Evolutionary conservation across 1,284 basidiomycete genomes (phyloP), one percentile per base, ranked within the genome.

Genomic region (Phlebopus sp.): DNA sequence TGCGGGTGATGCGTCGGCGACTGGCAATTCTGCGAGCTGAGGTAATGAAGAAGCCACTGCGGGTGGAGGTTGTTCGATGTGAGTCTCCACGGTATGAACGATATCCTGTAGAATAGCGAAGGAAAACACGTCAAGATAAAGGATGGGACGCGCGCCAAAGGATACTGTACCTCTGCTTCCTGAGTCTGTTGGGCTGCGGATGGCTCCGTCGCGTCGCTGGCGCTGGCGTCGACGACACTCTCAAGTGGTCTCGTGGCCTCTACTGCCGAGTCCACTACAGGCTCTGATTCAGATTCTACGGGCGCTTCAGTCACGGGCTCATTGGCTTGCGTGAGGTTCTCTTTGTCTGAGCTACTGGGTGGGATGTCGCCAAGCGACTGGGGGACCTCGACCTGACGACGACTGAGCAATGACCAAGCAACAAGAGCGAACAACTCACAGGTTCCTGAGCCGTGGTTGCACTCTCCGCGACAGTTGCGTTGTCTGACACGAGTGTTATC

Each of bases 121-220:
- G 37, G 18, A 23, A 21, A 21, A 11, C 35, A 11, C 23, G 18
- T 37, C 9, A 37, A 19, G 5, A 46, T 19, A 35, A 48, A 17
- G 44, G 23, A 30, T 48, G 23, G 30, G 27, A 47, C 46, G 35
- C 35, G 46, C 47, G 11, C 15, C 15, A 23, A 31, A 11, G 21
- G 19, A 17, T 29, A 15, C n/a, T 35, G 29, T 1, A 47, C 46
- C 40, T 45, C 46, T 25, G 17, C 5, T 37, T 37, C 29, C 14
- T 37, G 32, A 29, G 21, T 18, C 5, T 27, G 29, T 2, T 6
- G 14, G 29, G 5, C 18, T 1, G 19, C 11, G 2, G 18, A 17
- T n/a, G n/a, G 7, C 2, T 27, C 37, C 18, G 17, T 49, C 48
- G 48, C 37, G 46, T 39, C 48, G 23, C 42, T 45, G 18, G 25